Evolutionary conservation across 441 rosid species (phyloP), one percentile per base, ranked within the genome.

Genomic region (Corymbia citriodora): DNA sequence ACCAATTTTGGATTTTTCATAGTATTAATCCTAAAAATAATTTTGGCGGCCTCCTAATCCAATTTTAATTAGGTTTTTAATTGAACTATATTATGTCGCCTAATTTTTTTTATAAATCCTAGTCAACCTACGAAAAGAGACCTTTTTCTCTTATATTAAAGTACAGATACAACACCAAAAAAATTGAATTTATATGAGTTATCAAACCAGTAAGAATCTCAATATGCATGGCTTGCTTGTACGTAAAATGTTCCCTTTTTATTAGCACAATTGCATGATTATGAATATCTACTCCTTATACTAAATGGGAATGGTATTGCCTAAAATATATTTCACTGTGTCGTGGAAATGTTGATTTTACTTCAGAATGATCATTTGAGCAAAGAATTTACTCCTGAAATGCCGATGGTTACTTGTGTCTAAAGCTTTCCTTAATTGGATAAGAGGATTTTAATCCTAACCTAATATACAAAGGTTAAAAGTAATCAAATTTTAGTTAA

Each of bases 221-320:
- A 74, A 11, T 21, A 21, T 21, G 83, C 2, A 40, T 21, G 27
- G 29, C 9, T 74, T 74, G 9, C 17, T 74, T 21, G 9, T 4
- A 12, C 15, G 17, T 16, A 74, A 40, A 0, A 12, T 23, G 52
- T 13, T 40, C 52, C 52, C 85, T 2, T 40, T 74, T 2, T 48
- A 74, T 74, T 74, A 23, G 50, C 2, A 74, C 0, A 40, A 14
- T 45, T 13, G n/a, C n/a, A 40, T 12, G n/a, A 74, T 21, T 74
- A 74, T 0, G 10, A 21, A 40, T 40, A 4, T 40, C 17, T 40
- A 3, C 11, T 72, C 16, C 82, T 40, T 21, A 3, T 6, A 36
- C 29, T 2, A 3, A 74, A 11, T 12, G n/a, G 10, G 11, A 21
- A 1, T 21, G 40, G 83, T 13, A 0, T 19, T 10, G 7, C 23